Evolutionary conservation across 2,329 filamentous ascomycete genomes (phyloP).

Genomic region (Pseudogymnoascus sp.): DNA sequence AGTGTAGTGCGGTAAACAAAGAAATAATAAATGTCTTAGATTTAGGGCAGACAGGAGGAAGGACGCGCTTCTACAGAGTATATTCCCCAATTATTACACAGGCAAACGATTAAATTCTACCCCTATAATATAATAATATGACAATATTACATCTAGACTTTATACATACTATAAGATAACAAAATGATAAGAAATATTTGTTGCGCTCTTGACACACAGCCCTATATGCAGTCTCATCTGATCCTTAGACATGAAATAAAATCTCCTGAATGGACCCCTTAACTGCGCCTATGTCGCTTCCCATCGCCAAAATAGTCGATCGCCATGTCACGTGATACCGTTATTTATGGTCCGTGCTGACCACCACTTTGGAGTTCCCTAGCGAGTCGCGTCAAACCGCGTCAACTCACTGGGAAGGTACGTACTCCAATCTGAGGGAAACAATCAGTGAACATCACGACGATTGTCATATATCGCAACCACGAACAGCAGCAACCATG

Average conservation of each 20-base stretch:
- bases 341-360: background rate
- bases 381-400: slow-evolving; percentile 3
- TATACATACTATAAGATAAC: background rate
- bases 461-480: background rate
- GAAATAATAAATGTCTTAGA: background rate
- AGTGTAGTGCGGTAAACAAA: background rate
- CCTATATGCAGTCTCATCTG: background rate
- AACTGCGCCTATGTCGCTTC: background rate
- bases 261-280: background rate
- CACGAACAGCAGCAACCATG: background rate
- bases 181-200: background rate
- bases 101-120: background rate
- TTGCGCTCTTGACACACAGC: background rate
- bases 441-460: background rate
- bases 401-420: background rate
- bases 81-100: background rate
- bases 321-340: background rate
- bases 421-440: background rate
- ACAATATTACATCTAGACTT: background rate
- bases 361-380: background rate
- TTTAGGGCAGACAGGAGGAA: background rate
- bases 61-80: background rate
- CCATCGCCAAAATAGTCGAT: background rate
- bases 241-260: background rate
- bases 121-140: background rate